These are phyloP conservation scores for Xylaria sp. DNA, from an alignment of 2,329 filamentous ascomycete species.

Conservation along the genomic window DNA sequence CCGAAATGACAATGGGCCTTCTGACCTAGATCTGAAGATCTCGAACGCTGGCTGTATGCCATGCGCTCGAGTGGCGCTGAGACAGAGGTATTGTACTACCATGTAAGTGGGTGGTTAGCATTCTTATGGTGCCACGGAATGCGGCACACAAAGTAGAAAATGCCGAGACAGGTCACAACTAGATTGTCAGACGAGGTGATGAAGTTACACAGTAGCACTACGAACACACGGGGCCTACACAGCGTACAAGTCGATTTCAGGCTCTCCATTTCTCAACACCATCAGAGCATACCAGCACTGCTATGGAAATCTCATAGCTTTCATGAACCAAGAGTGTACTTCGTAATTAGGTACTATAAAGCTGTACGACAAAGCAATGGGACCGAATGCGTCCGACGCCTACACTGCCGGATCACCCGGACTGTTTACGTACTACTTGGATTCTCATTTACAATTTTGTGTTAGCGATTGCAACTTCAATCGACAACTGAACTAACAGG, in stretches of 20 bases:
- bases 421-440: not conserved
- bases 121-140: not conserved
- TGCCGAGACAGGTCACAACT: constrained; percentile 5
- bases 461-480: constrained; percentile 6
- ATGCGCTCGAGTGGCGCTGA: not conserved
- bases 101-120: not conserved
- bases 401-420: not conserved
- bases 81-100: not conserved
- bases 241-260: not conserved
- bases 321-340: not conserved
- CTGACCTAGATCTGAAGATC: not conserved
- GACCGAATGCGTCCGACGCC: not conserved
- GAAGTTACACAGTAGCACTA: not conserved
- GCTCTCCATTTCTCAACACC: too few relatives aligned
- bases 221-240: too few relatives aligned
- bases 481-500: not conserved
- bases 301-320: not conserved
- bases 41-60: not conserved
- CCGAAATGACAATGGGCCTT: not conserved
- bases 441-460: not conserved
- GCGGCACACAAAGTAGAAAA: not conserved
- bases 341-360: not conserved
- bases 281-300: constrained; percentile 1
- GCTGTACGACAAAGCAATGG: not conserved
- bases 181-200: not conserved